These are phyloP conservation scores for Myxozyma mucilagina DNA, from an alignment of 805 yeast genomes.

Conservation along the genomic window DNA sequence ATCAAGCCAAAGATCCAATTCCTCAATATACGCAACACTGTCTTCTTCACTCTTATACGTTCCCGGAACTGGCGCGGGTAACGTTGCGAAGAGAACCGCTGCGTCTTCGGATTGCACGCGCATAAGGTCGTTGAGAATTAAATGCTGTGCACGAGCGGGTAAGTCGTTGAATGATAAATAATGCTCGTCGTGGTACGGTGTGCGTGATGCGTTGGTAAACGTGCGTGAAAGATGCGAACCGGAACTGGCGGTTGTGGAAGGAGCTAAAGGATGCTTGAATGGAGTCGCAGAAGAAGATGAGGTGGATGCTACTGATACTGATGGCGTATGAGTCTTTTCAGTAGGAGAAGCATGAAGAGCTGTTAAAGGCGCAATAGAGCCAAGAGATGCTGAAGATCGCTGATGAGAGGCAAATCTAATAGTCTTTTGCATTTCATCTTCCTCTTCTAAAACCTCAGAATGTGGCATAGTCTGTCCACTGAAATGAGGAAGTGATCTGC, in stretches of 20 bases:
- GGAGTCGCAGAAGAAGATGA: neutral
- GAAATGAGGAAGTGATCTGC: conserved; percentile 37
- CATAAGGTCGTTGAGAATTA: conserved; percentile 87
- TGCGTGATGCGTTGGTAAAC: neutral
- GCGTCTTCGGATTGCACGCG: conserved; percentile 58
- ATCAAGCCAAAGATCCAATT: conserved; percentile 76
- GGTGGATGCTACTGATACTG: conserved; percentile 1
- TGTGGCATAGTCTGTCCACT: conserved; percentile 39
- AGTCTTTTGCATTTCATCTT: conserved; percentile 31
- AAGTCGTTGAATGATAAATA: conserved; percentile 69
- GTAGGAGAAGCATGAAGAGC: neutral
- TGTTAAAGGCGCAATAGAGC: neutral
- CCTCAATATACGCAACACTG: conserved; percentile 71
- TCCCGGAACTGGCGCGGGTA: conserved; percentile 85
- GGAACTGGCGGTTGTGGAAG: conserved; percentile 9
- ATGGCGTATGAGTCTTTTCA: neutral
- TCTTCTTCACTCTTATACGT: conserved; percentile 70
- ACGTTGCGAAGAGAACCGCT: conserved; percentile 79
- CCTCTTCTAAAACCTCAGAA: conserved; percentile 38
- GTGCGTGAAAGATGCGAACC: conserved; percentile 34
- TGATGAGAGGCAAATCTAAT: conserved; percentile 23
- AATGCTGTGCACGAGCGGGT: conserved; percentile 90
- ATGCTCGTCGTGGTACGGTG: conserved; percentile 27
- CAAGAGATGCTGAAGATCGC: neutral
- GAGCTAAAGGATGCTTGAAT: conserved; percentile 18